phyloP scores from a whole-genome alignment of 2,329 filamentous ascomycete species.

The Volutella citrinella region DNA sequence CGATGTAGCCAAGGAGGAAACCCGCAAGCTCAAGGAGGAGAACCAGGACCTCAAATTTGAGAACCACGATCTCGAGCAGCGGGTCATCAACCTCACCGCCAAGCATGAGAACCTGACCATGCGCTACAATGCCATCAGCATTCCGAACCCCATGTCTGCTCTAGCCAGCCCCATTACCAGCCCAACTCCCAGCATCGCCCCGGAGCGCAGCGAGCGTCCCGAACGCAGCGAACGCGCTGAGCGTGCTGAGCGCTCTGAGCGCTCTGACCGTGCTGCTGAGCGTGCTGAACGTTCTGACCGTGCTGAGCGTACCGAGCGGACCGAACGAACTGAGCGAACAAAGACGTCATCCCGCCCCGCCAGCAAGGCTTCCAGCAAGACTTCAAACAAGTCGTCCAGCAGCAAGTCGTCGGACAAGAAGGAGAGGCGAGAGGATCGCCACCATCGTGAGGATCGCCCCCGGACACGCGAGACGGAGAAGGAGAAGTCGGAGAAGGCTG shows the following conservation, averaged over 20 bases:
- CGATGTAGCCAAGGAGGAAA: slow-evolving; percentile 10
- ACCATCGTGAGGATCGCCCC: slow-evolving; percentile 15
- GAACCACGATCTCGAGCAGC: slow-evolving; percentile 24
- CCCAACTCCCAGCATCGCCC: slow-evolving; percentile 11
- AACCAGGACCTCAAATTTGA: slow-evolving; percentile 27
- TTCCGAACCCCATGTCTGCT: slow-evolving; percentile 17
- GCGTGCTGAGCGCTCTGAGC: no score
- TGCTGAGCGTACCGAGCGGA: no score
- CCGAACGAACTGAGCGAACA: no score
- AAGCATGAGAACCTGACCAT: slow-evolving; percentile 28
- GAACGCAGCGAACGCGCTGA: no score
- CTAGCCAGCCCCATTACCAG: slow-evolving; percentile 24
- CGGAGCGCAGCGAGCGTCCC: no score
- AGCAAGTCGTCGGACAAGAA: slow-evolving; percentile 23
- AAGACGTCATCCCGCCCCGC: no score
- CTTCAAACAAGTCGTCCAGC: slow-evolving; percentile 20
- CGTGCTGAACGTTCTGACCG: no score
- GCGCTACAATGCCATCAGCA: slow-evolving; percentile 26
- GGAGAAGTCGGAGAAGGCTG: slow-evolving; percentile 28
- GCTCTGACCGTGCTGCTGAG: no score
- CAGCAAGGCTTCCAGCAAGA: slow-evolving; percentile 25
- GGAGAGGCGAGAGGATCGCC: slow-evolving; percentile 20
- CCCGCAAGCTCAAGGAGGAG: slow-evolving; percentile 17
- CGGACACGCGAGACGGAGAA: slow-evolving; percentile 25
- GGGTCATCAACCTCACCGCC: slow-evolving; percentile 25